Base-by-base conservation (phyloP, 495 filamentous ascomycete genomes). In the Xylaria scruposa region DNA sequence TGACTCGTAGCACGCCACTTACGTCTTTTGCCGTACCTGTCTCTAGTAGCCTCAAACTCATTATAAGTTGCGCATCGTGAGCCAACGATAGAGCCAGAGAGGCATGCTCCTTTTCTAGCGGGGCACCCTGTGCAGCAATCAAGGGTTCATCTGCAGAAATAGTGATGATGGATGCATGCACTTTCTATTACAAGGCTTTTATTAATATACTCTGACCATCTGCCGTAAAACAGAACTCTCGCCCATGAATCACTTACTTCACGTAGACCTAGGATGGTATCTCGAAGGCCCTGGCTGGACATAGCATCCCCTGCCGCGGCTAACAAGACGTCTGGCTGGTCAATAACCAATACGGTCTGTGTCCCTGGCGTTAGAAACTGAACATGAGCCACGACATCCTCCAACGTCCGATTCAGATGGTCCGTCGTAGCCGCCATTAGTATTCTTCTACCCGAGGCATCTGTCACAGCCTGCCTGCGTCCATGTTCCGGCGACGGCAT, bases 21-120 rank as follows among this genome's bases (percentile, higher is more conserved):
- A 98, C 93, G 85, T 98, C 95, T 79, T 86, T 91, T 64, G 95
- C 96, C 19, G 89, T 87, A 1, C 95, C 95, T 0, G 93, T 97
- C 75, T 95, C 93, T 70, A 98, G 80, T 71, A 88, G 85, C 58
- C 94, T 85, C 36, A 95, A 80, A 72, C 92, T 90, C 78, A 95
- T 85, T 1, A 93, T 83, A 69, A 87, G 85, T 10, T 85, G 77
- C 12, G 96, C 93, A 75, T 90, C 84, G 80, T 97, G 94, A n/a
- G 91, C 92, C 75, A 93, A 73, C 3, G 85, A 86, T 68, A 93
- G 79, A 51, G 90, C 83, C 62, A 97, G 89, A 40, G 90, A 85
- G 10, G 92, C 87, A 79, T 94, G 91, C 63, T 91, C 86, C 47
- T 85, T 84, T 76, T 93, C 92, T 42, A 96, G 78, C 4, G 90